Base-by-base conservation (phyloP, 176 grass and related monocot genomes). In the Juncus inflexus region DNA sequence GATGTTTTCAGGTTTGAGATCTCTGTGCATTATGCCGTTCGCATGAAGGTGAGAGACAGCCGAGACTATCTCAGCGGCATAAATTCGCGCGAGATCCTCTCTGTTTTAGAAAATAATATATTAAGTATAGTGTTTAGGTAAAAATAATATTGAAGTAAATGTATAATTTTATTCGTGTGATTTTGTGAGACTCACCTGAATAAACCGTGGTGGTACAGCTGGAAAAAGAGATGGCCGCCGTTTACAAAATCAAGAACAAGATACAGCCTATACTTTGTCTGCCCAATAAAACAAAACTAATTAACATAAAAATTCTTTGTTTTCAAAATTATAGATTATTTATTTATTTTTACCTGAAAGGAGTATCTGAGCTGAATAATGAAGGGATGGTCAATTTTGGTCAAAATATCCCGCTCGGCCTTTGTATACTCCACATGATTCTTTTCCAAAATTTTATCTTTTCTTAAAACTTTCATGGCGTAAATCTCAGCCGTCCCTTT, bases 371-470 rank as follows among this genome's bases (percentile, higher is more conserved):
- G 77, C 72, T 99, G 94, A 37, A 99, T 88, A 16, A 99, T 68
- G 35, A 92, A 99, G 83, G 94, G 94, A 83, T 99, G 94, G 28
- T 99, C 88, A 65, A 86, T 79, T 82, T 99, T 99, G 60, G 94
- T 99, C 63, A 99, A 66, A 82, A 99, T 99, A 79, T 99, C 85
- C 79, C 94, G 86, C 75, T 99, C 94, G 36, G 88, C 94, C 80
- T 86, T 99, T 84, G 91, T 99, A 77, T 99, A 99, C 80, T 92
- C 94, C 4, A 83, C 94, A 84, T 99, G 85, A 73, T 99, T 99
- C 70, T 92, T 91, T 83, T 99, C 88, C 75, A 92, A 78, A 84
- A 99, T 80, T 61, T 78, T 99, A 84, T 99, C 94, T 85, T 99
- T 99, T 72, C 94, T 83, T 88, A 99, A 81, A 61, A 99, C 94